Base-by-base conservation (phyloP, 768 basidiomycete species). In the Pleurotus giganteus region DNA sequence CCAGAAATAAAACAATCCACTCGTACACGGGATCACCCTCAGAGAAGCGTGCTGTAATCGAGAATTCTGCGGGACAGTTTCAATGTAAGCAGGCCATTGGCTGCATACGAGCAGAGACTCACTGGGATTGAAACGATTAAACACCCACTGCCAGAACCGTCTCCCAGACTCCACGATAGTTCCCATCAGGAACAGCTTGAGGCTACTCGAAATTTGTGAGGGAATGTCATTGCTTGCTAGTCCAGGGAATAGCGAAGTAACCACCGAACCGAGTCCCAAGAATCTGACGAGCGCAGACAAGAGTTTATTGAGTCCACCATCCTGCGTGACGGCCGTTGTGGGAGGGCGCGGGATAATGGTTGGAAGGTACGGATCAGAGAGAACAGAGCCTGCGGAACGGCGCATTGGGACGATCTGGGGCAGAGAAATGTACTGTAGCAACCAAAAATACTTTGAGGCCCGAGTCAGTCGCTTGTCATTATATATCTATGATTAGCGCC, bases 1-100 rank as follows among this genome's bases (percentile, higher is more conserved):
- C 2, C 32, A 81, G 59, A 50, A 76, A 75, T 9, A 71, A 62
- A 1, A 76, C 59, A 9, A 81, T 68, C 78, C 79, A 81, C 49
- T 80, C 79, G 56, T 77, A 78, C 1, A 75, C 67, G 0, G 74
- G 77, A 55, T 80, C 78, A 5, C 75, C 74, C 56, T 77, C 68
- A 15, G 65, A 63, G 56, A 81, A 79, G 28, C 71, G 69, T 0
- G 76, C 78, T 4, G 75, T 74, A 4, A 78, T 69, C 2, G 68
- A 73, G 47, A 73, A 75, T 52, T 74, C 78, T 80, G 55, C 46
- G 4, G 34, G 21, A 31, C 26, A 53, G 6, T 47, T 17, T 47
- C 44, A 23, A 11, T 8, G 31, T 26, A 51, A 8, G 12, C n/a
- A 32, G 13, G 12, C 41, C 42, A 24, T 8, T 11, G 44, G 17